A percentile compares a stretch with the other conserved stretches of the same genome.
Evolutionary conservation across 1,139 yeast species (phyloP).

Genomic region (Hansenula sp.): DNA sequence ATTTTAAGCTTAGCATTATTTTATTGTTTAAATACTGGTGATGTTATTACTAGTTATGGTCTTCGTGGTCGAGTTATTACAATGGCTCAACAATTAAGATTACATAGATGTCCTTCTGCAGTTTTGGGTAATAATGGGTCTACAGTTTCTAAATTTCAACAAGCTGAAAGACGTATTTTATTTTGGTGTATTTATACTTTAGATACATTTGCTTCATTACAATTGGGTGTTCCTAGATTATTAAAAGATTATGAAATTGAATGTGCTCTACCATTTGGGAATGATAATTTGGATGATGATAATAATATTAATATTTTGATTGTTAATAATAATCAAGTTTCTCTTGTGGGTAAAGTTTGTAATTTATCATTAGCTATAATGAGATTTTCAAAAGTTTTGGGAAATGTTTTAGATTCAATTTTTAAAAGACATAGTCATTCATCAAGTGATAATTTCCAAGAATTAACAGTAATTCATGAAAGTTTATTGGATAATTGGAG

Average conservation of each 20-base stretch:
- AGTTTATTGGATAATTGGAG: conserved; percentile 78
- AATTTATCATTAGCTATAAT: conserved; percentile 59
- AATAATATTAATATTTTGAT: conserved; percentile 52
- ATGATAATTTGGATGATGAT: conserved; percentile 39
- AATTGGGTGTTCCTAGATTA: conserved; percentile 77
- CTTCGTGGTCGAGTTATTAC: conserved; percentile 72
- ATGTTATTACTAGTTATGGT: conserved; percentile 68
- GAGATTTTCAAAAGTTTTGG: conserved; percentile 70
- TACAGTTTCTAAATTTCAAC: conserved; percentile 57
- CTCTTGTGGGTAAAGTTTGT: conserved; percentile 66
- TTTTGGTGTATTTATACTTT: conserved; percentile 83
- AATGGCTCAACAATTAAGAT: conserved; percentile 81
- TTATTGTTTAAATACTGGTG: conserved; percentile 72
- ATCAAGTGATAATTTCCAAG: conserved; percentile 26
- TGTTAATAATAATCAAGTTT: conserved; percentile 51
- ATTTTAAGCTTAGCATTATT: conserved; percentile 64
- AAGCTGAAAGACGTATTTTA: conserved; percentile 74
- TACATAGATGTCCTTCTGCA: conserved; percentile 86
- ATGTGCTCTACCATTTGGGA: conserved; percentile 76
- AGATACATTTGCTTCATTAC: conserved; percentile 72
- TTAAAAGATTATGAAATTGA: conserved; percentile 79
- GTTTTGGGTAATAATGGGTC: conserved; percentile 57
- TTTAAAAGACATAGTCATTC: conserved; percentile 41
- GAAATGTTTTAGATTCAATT: conserved; percentile 65
- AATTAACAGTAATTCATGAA: conserved; percentile 46